Evolutionary conservation across 495 filamentous ascomycete genomes (phyloP), one percentile per base, ranked within the genome.

Genomic region (Corynascus novoguineensis): DNA sequence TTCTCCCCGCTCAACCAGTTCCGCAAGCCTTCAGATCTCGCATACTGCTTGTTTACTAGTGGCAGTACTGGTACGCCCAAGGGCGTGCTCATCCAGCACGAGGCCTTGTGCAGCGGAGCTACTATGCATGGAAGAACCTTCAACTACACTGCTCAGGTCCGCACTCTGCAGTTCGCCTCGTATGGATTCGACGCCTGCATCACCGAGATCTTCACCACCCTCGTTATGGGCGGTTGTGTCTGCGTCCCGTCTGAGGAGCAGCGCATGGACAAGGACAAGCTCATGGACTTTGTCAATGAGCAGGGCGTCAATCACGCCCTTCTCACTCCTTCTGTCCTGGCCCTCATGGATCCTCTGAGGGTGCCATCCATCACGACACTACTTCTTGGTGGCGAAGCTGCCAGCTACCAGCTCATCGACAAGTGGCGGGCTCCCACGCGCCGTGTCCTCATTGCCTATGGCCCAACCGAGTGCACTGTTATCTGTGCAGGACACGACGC

Each of bases 1-100:
- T 32, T 25, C 25, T 17, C 44, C 4, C 44, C 44, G 8, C 14
- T 47, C 25, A 27, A 15, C 27, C 31, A 8, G 7, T 11, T 10
- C 2, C 9, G 17, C 25, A 46, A 5, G 41, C 53, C 42, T 1
- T 38, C 29, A 0, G 21, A 55, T 12, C 7, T 48, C 27, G 41
- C 42, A 0, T 55, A 55, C 42, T 31, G 24, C 11, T 14, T 58
- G 3, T 58, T 51, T n/a, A 58, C 55, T 17, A 35, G 27, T 12
- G 55, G 55, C n/a, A 51, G 47, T 29, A 51, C 55, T 1, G 55
- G 55, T 5, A 29, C 14, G 17, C 55, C 55, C 0, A 58, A 58
- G 47, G 55, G 45, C 14, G 47, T 58, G 3, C 9, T 50, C 9
- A 34, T 58, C 12, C 21, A 37, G 10, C 55, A 58, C 19, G 24